phyloP scores from a whole-genome alignment of 495 filamentous ascomycete species.

The Aspergillus campestris region DNA sequence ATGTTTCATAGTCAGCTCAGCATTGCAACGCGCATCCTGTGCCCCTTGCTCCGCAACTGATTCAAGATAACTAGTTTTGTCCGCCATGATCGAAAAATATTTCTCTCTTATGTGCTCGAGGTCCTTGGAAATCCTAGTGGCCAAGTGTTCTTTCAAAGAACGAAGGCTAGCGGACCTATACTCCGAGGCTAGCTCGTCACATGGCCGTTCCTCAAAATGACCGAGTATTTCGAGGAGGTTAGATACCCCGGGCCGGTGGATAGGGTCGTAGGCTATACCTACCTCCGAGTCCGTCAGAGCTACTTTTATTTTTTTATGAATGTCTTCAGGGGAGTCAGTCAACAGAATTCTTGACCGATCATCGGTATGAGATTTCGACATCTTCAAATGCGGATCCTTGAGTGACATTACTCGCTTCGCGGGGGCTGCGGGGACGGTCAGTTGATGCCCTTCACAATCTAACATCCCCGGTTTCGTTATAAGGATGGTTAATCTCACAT shows the following conservation, averaged over 20 bases:
- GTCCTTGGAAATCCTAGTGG: conserved; percentile 42
- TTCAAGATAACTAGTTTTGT: conserved; percentile 46
- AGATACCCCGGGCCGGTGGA: conserved; percentile 65
- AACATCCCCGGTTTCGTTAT: neutral
- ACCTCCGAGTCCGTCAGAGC: conserved; percentile 70
- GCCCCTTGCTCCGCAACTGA: conserved; percentile 53
- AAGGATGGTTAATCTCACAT: conserved; percentile 42
- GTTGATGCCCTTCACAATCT: neutral
- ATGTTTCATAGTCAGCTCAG: conserved; percentile 55
- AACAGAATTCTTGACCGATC: conserved; percentile 70
- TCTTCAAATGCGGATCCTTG: conserved; percentile 64
- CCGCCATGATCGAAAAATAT: conserved; percentile 45
- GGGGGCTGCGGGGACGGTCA: conserved; percentile 42
- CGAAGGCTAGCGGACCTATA: conserved; percentile 44
- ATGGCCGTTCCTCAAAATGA: conserved; percentile 48
- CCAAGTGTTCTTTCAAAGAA: conserved; percentile 58
- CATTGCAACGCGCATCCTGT: conserved; percentile 51
- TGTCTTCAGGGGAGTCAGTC: conserved; percentile 53
- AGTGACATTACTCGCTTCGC: conserved; percentile 87
- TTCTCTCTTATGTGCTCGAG: conserved; percentile 52
- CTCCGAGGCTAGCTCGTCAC: conserved; percentile 47
- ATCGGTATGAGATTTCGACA: conserved; percentile 81
- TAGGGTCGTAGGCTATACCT: conserved; percentile 62
- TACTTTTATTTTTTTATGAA: conserved; percentile 55
- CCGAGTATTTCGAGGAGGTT: conserved; percentile 75